Conservation (phyloP, 306 rosid species). For the Vicia faba region DNA sequence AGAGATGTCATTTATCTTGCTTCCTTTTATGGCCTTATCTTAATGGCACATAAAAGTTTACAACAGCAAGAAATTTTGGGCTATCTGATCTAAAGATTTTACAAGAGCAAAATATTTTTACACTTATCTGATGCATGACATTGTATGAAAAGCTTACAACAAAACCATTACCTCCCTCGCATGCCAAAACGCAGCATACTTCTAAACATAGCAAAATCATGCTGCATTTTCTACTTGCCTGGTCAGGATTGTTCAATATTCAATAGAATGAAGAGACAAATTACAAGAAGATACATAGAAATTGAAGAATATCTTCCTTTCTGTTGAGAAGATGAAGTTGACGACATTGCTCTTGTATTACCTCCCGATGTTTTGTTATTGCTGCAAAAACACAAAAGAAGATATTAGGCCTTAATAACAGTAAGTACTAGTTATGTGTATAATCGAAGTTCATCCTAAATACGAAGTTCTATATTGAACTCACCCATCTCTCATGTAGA, state of each 20-base stretch:
- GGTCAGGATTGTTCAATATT: constrained; percentile 41
- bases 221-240: constrained; percentile 35
- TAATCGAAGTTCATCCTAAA: background rate
- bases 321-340: constrained; percentile 57
- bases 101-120: constrained; percentile 36
- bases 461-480: constrained; percentile 28
- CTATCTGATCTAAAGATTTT: constrained; percentile 33
- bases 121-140: constrained; percentile 33
- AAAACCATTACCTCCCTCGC: constrained; percentile 25
- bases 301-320: constrained; percentile 42
- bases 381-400: constrained; percentile 45
- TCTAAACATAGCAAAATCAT: constrained; percentile 44
- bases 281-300: constrained; percentile 44
- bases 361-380: constrained; percentile 64
- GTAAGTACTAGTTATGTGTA: background rate
- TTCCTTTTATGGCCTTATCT: background rate
- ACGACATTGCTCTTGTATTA: constrained; percentile 74
- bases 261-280: constrained; percentile 35
- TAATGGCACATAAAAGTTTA: background rate
- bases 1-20: constrained; percentile 13
- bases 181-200: constrained; percentile 39
- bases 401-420: background rate
- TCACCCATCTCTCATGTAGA: constrained; percentile 81
- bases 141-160: background rate
- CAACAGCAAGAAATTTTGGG: constrained; percentile 13